A percentile compares a stretch with the other conserved stretches of the same genome.
Evolutionary conservation across 2,329 filamentous ascomycete species (phyloP).

Genomic region (Penicillium sp.): DNA sequence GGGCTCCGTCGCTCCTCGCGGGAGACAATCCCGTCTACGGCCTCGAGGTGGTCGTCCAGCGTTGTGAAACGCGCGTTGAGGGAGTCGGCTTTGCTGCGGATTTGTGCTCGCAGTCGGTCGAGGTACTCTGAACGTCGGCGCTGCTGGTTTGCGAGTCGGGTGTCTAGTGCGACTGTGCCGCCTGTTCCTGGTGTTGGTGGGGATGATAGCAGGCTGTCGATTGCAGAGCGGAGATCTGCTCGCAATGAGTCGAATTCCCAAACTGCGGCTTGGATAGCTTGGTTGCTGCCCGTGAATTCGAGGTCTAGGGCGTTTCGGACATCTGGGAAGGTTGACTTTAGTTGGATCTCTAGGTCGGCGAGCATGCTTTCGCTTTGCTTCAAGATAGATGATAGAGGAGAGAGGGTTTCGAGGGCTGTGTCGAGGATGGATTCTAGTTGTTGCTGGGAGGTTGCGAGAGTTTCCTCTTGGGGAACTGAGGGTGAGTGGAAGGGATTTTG

Average conservation of each 20-base stretch:
- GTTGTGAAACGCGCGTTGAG: conserved; percentile 29
- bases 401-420: conserved; percentile 28
- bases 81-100: conserved; percentile 34
- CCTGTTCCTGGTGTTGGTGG: conserved; percentile 13
- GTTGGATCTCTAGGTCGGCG: conserved; percentile 24
- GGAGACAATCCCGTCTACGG: conserved; percentile 30
- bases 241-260: conserved; percentile 37
- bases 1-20: conserved; percentile 21
- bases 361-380: conserved; percentile 34
- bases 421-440: conserved; percentile 32
- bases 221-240: conserved; percentile 35
- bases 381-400: conserved; percentile 25
- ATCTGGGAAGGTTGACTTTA: conserved; percentile 30
- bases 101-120: conserved; percentile 32
- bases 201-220: conserved; percentile 34
- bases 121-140: conserved; percentile 33
- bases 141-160: conserved; percentile 31
- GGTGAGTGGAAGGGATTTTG: conserved; percentile 7
- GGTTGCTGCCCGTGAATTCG: conserved; percentile 36
- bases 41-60: conserved; percentile 37
- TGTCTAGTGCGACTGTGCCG: conserved; percentile 23
- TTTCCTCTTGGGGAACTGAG: conserved; percentile 19
- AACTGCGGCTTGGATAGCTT: conserved; percentile 31
- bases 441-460: conserved; percentile 22
- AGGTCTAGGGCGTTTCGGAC: conserved; percentile 36